Conservation (phyloP, 2,329 filamentous ascomycete genomes). For the Fusarium nodosum region DNA sequence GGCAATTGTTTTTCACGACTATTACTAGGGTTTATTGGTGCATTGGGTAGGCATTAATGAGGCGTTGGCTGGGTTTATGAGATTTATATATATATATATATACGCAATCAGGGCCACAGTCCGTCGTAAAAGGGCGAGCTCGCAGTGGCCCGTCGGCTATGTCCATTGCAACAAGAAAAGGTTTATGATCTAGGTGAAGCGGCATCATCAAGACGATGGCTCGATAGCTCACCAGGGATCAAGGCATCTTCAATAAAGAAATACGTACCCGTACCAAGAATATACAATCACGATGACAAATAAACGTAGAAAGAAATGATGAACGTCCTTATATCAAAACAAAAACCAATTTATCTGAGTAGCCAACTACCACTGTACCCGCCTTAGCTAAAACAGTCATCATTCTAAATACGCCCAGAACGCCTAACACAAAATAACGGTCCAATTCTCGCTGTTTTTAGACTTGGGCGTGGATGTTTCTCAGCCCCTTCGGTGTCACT, state of each 20-base stretch:
- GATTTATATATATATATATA: constrained; percentile 25
- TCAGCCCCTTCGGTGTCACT: constrained; percentile 8
- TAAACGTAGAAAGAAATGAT: background rate
- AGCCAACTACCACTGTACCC: background rate
- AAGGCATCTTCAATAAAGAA: background rate
- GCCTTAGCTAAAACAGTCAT: background rate
- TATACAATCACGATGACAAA: constrained; percentile 3
- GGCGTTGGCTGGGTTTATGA: constrained; percentile 37
- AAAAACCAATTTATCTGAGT: background rate
- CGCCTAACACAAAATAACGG: constrained; percentile 17
- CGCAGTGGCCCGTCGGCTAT: background rate
- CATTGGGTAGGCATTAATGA: constrained; percentile 41
- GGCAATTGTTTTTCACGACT: constrained; percentile 29
- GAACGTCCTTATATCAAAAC: too few species aligned
- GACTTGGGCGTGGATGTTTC: background rate
- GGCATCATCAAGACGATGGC: background rate
- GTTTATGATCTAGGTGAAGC: background rate
- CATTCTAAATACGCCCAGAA: constrained; percentile 21
- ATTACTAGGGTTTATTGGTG: constrained; percentile 28
- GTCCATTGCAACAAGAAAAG: background rate
- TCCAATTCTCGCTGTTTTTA: constrained; percentile 4
- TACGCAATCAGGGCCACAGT: background rate
- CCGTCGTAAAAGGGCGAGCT: background rate
- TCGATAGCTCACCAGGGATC: background rate
- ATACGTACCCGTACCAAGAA: constrained; percentile 7